A percentile compares a stretch with the other conserved stretches of the same genome.
phyloP scores from a whole-genome alignment of 257 asterid species.

The Nicotiana paniculata region DNA sequence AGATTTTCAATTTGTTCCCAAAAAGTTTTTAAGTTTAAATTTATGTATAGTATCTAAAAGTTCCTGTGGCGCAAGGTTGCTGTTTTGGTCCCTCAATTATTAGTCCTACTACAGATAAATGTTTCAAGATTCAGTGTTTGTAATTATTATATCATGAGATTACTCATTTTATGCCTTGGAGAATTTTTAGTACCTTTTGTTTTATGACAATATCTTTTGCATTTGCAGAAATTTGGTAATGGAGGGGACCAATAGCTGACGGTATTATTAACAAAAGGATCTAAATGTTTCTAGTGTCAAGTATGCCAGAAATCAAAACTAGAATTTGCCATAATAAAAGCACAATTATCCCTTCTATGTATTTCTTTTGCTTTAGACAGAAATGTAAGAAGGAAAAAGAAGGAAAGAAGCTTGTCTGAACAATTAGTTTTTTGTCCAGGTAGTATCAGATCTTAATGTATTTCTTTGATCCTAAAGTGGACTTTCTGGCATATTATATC shows the following conservation, averaged over 20 bases:
- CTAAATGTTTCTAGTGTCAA: too few relatives aligned
- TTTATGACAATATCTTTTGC: background rate
- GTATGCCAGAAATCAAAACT: background rate
- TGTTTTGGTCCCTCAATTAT: background rate
- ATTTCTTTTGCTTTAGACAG: background rate
- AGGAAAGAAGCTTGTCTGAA: background rate
- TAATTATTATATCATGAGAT: background rate
- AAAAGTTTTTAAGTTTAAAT: too few relatives aligned
- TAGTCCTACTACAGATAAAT: background rate
- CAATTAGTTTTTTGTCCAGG: background rate
- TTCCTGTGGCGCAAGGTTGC: background rate
- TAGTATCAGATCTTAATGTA: too few relatives aligned
- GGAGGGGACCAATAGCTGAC: background rate
- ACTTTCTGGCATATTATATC: background rate
- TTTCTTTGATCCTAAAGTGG: background rate
- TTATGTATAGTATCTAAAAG: too few relatives aligned
- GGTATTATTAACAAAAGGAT: background rate
- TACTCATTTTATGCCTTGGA: background rate
- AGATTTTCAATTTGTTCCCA: background rate
- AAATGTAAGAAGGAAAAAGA: background rate
- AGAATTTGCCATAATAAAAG: background rate
- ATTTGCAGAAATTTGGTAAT: background rate
- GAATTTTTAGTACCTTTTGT: background rate
- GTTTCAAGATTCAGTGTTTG: background rate
- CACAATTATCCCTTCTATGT: background rate